These are phyloP conservation scores for Acer yangbiense DNA, from an alignment of 345 rosid species.

Conservation along the genomic window DNA sequence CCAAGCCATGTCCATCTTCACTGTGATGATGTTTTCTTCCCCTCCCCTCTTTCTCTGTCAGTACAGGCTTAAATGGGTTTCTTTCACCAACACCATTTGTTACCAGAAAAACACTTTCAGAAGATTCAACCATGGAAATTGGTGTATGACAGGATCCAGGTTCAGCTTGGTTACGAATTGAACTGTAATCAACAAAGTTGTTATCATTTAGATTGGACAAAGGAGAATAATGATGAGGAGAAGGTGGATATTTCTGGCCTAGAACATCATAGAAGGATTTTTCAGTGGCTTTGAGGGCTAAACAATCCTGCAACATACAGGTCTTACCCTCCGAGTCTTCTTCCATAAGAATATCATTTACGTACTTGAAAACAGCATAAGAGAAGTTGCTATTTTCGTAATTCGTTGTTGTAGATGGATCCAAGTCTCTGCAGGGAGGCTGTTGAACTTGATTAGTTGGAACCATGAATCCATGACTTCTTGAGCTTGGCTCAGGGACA, in stretches of 20 bases:
- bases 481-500: no score
- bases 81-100: slow-evolving; percentile 5
- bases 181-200: slow-evolving; percentile 14
- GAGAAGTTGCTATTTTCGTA: slow-evolving; percentile 22
- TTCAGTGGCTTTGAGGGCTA: slow-evolving; percentile 60
- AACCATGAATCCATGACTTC: no score
- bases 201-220: slow-evolving; percentile 13
- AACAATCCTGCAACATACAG: slow-evolving; percentile 51
- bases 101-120: slow-evolving; percentile 20
- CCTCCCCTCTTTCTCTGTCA: neutral
- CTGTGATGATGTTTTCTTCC: slow-evolving; percentile 41
- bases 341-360: slow-evolving; percentile 55
- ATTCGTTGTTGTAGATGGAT: neutral
- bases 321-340: slow-evolving; percentile 49
- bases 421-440: neutral
- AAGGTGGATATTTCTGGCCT: slow-evolving; percentile 38
- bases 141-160: neutral
- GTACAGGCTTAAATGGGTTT: neutral
- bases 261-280: slow-evolving; percentile 53
- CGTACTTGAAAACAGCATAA: slow-evolving; percentile 40
- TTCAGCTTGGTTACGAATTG: neutral
- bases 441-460: neutral
- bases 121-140: no score
- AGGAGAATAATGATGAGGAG: slow-evolving; percentile 14
- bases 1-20: slow-evolving; percentile 32